Evolutionary conservation across 192 early-diverging fungal genomes (phyloP).

Genomic region (Dissophora globulifera): DNA sequence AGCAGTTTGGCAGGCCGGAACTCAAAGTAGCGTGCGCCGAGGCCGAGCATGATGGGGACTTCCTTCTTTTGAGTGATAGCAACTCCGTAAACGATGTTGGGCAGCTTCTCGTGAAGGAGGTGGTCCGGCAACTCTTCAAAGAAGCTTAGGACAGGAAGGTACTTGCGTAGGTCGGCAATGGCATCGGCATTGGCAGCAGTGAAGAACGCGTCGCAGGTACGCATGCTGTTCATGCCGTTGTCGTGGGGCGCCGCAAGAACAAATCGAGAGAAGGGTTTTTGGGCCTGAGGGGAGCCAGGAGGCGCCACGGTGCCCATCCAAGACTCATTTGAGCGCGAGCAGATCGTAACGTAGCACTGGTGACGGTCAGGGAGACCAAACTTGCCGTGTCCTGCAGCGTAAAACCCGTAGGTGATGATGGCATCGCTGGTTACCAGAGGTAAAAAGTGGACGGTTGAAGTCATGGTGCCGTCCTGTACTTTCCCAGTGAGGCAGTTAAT

Average conservation of each 20-base stretch:
- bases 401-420: conserved; percentile 39
- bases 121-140: conserved; percentile 20
- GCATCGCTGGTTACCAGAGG: conserved; percentile 21
- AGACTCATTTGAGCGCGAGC: conserved; percentile 4
- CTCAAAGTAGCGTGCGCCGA: conserved; percentile 34
- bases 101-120: conserved; percentile 7
- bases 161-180: conserved; percentile 2
- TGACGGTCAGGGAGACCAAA: conserved; percentile 19
- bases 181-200: conserved; percentile 11
- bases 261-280: conserved; percentile 23
- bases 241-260: conserved; percentile 35
- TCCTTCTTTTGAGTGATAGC: conserved; percentile 41
- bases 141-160: conserved; percentile 5
- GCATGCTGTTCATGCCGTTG: conserved; percentile 39
- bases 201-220: conserved; percentile 17
- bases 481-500: conserved; percentile 19
- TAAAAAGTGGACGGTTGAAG: conserved; percentile 23
- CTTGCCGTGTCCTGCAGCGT: conserved; percentile 11
- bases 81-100: conserved; percentile 29
- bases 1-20: conserved; percentile 34
- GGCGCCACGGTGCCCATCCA: conserved; percentile 33
- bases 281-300: conserved; percentile 11
- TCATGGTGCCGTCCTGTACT: conserved; percentile 18
- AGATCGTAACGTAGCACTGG: conserved; percentile 30
- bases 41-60: conserved; percentile 23